Percentiles rank a stretch among this genome's conserved stretches.
Evolutionary conservation across 208 protist genomes (phyloP).

Genomic region (Acanthamoeba healyi): DNA sequence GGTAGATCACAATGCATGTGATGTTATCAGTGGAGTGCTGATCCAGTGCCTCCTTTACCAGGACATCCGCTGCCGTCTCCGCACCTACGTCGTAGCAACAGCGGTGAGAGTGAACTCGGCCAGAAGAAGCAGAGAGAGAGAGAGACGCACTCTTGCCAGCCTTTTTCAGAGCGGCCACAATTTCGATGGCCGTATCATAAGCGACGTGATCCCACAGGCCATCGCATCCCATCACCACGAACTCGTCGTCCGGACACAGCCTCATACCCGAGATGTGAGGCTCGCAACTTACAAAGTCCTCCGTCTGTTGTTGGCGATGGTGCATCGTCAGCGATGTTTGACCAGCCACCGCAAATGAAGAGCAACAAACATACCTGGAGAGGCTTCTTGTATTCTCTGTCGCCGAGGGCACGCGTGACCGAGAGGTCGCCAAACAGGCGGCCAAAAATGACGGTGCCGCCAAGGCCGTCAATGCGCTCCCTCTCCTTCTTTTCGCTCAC

Average conservation of each 20-base stretch:
- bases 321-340: not conserved
- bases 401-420: slow-evolving; percentile 3
- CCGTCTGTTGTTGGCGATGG: not conserved
- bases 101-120: not conserved
- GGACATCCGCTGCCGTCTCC: not conserved
- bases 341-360: not conserved
- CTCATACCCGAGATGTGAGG: not conserved
- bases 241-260: not conserved
- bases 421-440: slow-evolving; percentile 6
- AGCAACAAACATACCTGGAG: not conserved
- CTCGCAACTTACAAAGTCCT: slow-evolving; percentile 17
- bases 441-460: not conserved
- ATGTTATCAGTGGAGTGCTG: slow-evolving; percentile 42
- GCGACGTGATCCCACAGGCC: slow-evolving; percentile 22
- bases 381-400: slow-evolving; percentile 6
- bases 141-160: slow-evolving; percentile 5
- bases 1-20: not conserved
- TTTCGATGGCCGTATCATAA: slow-evolving; percentile 22
- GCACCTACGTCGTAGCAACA: not conserved
- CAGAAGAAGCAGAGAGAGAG: not conserved
- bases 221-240: slow-evolving; percentile 1
- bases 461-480: not conserved
- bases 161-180: slow-evolving; percentile 7
- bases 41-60: not conserved
- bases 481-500: slow-evolving; percentile 31